Evolutionary conservation across 345 rosid genomes (phyloP).

Genomic region (Aurinia saxatilis): DNA sequence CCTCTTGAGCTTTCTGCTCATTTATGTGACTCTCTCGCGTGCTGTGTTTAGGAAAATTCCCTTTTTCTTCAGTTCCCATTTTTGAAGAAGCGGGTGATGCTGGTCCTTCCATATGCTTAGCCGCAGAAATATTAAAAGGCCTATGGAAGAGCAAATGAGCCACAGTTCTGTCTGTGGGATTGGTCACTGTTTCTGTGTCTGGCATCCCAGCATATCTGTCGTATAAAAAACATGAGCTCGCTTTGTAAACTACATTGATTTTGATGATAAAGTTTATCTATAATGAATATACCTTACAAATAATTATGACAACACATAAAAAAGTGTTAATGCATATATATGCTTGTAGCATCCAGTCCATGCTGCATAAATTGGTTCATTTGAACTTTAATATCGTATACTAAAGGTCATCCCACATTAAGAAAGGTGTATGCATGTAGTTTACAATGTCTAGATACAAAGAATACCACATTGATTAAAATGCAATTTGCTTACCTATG

Average conservation of each 20-base stretch:
- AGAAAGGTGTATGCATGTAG: conserved; percentile 1
- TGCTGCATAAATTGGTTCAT: not conserved
- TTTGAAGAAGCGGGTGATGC: conserved; percentile 50
- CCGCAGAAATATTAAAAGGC: conserved; percentile 38
- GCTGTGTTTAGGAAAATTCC: conserved; percentile 23
- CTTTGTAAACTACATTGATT: not conserved
- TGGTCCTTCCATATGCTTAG: conserved; percentile 46
- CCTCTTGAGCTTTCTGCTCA: conserved; percentile 27
- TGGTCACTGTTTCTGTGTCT: conserved; percentile 76
- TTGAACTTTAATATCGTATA: not conserved
- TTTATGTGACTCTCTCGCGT: conserved; percentile 21
- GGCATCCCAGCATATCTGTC: conserved; percentile 44
- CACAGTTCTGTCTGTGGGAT: conserved; percentile 76
- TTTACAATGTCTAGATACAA: not conserved
- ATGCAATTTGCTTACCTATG: conserved; percentile 43
- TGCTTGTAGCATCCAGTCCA: not conserved
- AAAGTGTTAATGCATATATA: not conserved
- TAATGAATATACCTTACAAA: not conserved
- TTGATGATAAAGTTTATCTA: not conserved
- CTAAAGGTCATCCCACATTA: not conserved
- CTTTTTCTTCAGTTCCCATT: conserved; percentile 31
- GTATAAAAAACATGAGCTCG: conserved; percentile 16
- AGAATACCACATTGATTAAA: not conserved
- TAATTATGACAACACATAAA: not conserved
- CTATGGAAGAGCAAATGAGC: conserved; percentile 89